Percentiles rank a stretch among this genome's conserved stretches.
phyloP scores from a whole-genome alignment of 768 basidiomycete species.

The Amanita pallidorosea region DNA sequence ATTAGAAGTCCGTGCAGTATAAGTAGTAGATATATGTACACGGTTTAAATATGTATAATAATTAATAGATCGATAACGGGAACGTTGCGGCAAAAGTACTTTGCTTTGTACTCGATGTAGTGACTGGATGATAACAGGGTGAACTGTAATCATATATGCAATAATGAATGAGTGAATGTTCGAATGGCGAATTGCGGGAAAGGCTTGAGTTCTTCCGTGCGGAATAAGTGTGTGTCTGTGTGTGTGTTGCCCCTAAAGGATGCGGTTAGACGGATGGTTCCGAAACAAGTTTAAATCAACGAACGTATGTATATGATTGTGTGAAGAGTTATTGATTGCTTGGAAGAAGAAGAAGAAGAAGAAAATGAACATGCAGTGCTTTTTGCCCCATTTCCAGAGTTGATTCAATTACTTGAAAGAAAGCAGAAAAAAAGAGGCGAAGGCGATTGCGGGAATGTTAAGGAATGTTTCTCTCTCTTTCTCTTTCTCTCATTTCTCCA shows the following conservation, averaged over 20 bases:
- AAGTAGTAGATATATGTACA: not conserved
- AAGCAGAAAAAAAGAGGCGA: not conserved
- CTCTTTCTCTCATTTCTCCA: not conserved
- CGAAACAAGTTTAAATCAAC: not conserved
- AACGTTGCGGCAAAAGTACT: not conserved
- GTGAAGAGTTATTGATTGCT: not conserved
- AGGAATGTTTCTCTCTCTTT: not conserved
- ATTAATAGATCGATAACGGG: not conserved
- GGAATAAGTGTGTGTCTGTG: too few species aligned
- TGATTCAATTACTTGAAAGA: too few species aligned
- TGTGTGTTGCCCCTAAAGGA: too few species aligned
- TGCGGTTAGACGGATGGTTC: not conserved
- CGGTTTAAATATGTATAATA: not conserved
- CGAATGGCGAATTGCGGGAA: not conserved
- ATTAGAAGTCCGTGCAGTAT: not conserved
- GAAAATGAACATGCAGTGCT: not conserved
- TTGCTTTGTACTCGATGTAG: not conserved
- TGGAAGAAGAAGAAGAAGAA: too few species aligned
- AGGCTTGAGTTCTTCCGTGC: too few species aligned
- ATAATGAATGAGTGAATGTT: not conserved
- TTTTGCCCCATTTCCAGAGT: not conserved
- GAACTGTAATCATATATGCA: not conserved
- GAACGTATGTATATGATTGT: not conserved
- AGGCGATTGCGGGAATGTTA: not conserved
- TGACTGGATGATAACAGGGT: not conserved